These are phyloP conservation scores for Dendrobium catenatum DNA, from an alignment of 106 monocot genomes.

Conservation along the genomic window DNA sequence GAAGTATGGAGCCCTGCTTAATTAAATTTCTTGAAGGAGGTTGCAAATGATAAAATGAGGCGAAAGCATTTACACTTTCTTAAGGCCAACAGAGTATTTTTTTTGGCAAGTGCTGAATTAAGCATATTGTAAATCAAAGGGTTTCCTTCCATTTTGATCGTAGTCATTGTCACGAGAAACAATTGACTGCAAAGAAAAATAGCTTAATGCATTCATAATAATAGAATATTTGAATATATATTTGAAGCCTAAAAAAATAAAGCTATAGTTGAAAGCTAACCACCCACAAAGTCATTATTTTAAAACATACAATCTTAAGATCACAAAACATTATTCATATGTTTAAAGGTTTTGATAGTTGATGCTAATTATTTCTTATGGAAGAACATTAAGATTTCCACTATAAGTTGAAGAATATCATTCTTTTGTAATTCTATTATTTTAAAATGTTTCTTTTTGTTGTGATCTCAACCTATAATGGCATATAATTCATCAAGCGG, in stretches of 20 bases:
- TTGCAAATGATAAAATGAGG: neutral
- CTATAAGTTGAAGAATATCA: neutral
- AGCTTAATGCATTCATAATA: no score
- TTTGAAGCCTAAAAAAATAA: no score
- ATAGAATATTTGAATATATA: no score
- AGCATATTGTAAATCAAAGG: neutral
- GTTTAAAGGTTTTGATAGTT: neutral
- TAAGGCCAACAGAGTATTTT: neutral
- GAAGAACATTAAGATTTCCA: neutral
- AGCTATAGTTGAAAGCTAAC: no score
- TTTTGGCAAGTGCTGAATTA: neutral
- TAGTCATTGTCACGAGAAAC: no score
- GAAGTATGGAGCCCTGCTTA: constrained; percentile 44
- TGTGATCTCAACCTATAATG: neutral
- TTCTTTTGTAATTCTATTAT: neutral
- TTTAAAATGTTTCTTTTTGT: neutral
- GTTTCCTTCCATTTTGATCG: neutral
- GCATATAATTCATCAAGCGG: neutral
- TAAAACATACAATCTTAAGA: neutral
- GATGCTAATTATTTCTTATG: neutral
- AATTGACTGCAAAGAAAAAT: no score
- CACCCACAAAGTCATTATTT: neutral
- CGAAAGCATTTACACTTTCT: neutral
- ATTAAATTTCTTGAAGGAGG: neutral
- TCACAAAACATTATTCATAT: neutral